These are phyloP conservation scores for Wickerhamomyces bisporus DNA, from an alignment of 805 yeast species.

Conservation along the genomic window DNA sequence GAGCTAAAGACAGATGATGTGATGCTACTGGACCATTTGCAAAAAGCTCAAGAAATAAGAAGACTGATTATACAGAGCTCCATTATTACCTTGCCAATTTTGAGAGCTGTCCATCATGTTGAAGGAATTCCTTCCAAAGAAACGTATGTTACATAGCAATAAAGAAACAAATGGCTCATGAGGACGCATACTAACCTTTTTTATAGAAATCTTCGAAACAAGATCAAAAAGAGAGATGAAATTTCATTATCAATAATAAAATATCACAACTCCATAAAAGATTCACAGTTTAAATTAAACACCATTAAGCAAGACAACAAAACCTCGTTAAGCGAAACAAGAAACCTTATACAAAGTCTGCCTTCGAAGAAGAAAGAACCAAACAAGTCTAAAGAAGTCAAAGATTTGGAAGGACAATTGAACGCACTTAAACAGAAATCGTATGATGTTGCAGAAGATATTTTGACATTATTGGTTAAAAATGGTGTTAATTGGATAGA, in stretches of 20 bases:
- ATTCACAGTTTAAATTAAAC: neutral
- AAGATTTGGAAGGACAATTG: neutral
- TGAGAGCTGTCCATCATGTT: slow-evolving; percentile 1
- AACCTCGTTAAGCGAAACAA: neutral
- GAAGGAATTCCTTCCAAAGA: slow-evolving; percentile 1
- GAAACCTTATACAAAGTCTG: neutral
- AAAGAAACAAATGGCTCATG: no score
- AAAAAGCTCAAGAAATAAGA: neutral
- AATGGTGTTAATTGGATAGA: slow-evolving; percentile 23
- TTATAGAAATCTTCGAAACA: neutral
- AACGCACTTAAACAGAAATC: neutral
- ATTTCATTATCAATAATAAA: slow-evolving; percentile 1
- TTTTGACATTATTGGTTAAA: slow-evolving; percentile 25
- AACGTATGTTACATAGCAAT: neutral
- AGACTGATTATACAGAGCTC: slow-evolving; percentile 1
- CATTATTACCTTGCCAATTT: neutral
- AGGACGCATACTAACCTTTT: neutral
- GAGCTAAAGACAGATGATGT: neutral
- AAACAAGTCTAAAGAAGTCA: neutral
- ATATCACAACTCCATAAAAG: neutral
- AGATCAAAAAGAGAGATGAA: neutral
- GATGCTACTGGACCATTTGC: neutral
- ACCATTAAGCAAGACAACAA: neutral
- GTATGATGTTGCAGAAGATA: slow-evolving; percentile 3
- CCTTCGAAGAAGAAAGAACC: neutral